Evolutionary conservation across 202 grass and related monocot genomes (phyloP).

Genomic region (Zizania palustris): DNA sequence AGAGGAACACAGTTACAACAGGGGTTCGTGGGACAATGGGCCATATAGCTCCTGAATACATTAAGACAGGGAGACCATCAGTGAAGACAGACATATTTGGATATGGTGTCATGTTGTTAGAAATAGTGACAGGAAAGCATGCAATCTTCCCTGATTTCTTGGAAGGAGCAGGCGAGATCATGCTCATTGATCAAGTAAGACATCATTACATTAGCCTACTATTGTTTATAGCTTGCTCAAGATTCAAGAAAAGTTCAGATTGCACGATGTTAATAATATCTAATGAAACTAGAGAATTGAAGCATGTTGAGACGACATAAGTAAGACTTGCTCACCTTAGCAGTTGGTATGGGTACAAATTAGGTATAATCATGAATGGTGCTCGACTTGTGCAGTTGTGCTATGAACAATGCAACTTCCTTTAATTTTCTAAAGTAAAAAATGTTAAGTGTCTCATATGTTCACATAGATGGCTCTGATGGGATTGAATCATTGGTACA

Average conservation of each 20-base stretch:
- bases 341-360: slow-evolving; percentile 21
- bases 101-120: slow-evolving; percentile 82
- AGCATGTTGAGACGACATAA: neutral
- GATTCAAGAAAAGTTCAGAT: slow-evolving; percentile 12
- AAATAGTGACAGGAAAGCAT: slow-evolving; percentile 75
- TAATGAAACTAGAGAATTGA: slow-evolving; percentile 27
- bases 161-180: slow-evolving; percentile 67
- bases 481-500: slow-evolving; percentile 25
- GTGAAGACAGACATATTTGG: slow-evolving; percentile 94
- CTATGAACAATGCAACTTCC: slow-evolving; percentile 16
- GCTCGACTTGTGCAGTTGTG: neutral
- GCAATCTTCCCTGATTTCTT: slow-evolving; percentile 56
- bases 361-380: slow-evolving; percentile 18
- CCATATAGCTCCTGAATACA: slow-evolving; percentile 93
- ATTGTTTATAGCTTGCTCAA: neutral
- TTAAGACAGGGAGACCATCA: slow-evolving; percentile 77
- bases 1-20: slow-evolving; percentile 78
- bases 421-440: slow-evolving; percentile 7
- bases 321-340: slow-evolving; percentile 10
- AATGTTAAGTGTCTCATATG: neutral
- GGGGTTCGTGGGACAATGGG: slow-evolving; percentile 77
- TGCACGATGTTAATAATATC: slow-evolving; percentile 7
- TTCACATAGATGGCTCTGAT: slow-evolving; percentile 32
- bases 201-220: slow-evolving; percentile 15
- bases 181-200: slow-evolving; percentile 81